phyloP scores from a whole-genome alignment of 768 basidiomycete genomes.

The Cyclocybe aegerita region DNA sequence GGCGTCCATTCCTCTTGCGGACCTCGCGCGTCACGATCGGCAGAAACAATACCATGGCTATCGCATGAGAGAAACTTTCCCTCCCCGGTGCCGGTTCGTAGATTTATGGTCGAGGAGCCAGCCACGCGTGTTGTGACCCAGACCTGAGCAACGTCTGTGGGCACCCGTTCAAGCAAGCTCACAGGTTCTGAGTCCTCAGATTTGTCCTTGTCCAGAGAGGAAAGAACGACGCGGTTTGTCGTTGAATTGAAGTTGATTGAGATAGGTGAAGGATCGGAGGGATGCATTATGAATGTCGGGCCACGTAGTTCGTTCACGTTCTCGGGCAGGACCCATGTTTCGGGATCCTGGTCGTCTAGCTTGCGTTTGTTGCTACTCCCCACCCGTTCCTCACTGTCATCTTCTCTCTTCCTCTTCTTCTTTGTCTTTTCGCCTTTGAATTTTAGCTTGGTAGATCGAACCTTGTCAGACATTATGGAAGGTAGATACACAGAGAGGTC shows the following conservation, averaged over 20 bases:
- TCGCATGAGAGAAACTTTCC: constrained; percentile 92
- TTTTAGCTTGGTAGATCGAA: constrained; percentile 74
- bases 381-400: constrained; percentile 46
- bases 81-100: constrained; percentile 84
- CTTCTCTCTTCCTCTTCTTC: constrained; percentile 78
- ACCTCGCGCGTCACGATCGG: constrained; percentile 86
- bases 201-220: constrained; percentile 60
- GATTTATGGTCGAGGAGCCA: constrained; percentile 80
- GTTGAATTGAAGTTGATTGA: constrained; percentile 79
- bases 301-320: constrained; percentile 74
- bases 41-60: constrained; percentile 78
- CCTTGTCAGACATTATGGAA: constrained; percentile 33
- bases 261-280: constrained; percentile 76
- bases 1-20: constrained; percentile 96
- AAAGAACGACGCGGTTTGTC: constrained; percentile 67
- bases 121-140: constrained; percentile 90
- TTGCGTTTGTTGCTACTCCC: constrained; percentile 48
- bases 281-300: constrained; percentile 84
- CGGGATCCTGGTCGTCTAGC: constrained; percentile 62
- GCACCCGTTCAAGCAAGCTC: constrained; percentile 62
- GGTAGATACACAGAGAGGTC: constrained; percentile 1
- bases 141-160: constrained; percentile 83
- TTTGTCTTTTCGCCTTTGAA: constrained; percentile 88
- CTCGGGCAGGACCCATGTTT: constrained; percentile 80
- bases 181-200: constrained; percentile 39